These are phyloP conservation scores for Betula pendula DNA, from an alignment of 306 rosid genomes.

Conservation along the genomic window DNA sequence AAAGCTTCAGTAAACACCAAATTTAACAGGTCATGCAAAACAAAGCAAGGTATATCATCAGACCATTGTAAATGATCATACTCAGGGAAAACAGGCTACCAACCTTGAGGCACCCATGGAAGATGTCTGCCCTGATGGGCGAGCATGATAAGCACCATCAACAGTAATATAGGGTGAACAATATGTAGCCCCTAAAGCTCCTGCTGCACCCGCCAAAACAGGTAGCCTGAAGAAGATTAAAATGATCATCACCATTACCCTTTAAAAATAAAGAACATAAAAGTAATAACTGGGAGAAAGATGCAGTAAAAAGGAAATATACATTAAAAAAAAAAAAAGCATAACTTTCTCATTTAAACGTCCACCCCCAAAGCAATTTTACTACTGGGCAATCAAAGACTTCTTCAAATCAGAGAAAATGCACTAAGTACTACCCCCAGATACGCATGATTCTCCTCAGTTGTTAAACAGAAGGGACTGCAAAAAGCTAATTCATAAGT, in stretches of 20 bases:
- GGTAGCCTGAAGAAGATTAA: slow-evolving; percentile 68
- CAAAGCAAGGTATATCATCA: not conserved
- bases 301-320: not conserved
- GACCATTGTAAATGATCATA: not conserved
- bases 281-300: not conserved
- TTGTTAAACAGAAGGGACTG: not conserved
- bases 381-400: not conserved
- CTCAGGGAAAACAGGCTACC: slow-evolving; percentile 4
- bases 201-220: slow-evolving; percentile 92
- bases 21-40: not conserved
- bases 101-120: slow-evolving; percentile 59
- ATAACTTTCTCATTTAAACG: not conserved
- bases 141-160: slow-evolving; percentile 75
- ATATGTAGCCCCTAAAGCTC: slow-evolving; percentile 80
- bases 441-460: not conserved
- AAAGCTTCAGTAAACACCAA: not conserved
- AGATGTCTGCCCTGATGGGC: slow-evolving; percentile 77
- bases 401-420: not conserved
- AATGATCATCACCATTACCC: not conserved
- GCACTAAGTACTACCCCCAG: not conserved
- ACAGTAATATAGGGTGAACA: slow-evolving; percentile 83
- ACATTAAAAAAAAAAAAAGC: not conserved
- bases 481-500: not conserved
- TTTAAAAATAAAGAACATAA: slow-evolving; percentile 1
- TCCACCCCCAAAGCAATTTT: not conserved